phyloP scores from a whole-genome alignment of 352 stramenopile species.

The Globisporangium radiosum region DNA sequence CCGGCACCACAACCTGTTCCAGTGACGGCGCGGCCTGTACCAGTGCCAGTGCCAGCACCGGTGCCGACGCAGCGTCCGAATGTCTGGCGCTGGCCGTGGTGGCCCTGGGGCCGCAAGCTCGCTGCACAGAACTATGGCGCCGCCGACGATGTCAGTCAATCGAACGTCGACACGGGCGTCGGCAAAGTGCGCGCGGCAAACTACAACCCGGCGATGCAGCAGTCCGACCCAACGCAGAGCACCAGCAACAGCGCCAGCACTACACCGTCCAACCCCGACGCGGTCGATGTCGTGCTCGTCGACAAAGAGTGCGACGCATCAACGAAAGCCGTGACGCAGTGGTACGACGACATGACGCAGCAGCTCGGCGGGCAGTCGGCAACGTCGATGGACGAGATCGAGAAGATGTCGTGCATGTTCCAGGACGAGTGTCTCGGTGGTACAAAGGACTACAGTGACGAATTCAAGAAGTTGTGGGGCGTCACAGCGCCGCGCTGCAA shows the following conservation, averaged over 20 bases:
- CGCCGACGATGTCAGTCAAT: not conserved
- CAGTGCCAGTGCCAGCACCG: not conserved
- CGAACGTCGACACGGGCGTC: not conserved
- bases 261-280: conserved; percentile 1
- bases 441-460: conserved; percentile 26
- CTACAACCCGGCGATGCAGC: conserved; percentile 1
- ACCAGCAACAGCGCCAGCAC: not conserved
- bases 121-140: not conserved
- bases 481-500: conserved; percentile 28
- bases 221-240: conserved; percentile 3
- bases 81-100: conserved; percentile 7
- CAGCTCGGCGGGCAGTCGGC: conserved; percentile 21
- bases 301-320: conserved; percentile 14
- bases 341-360: conserved; percentile 30
- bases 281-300: conserved; percentile 25
- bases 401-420: conserved; percentile 42
- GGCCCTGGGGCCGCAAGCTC: conserved; percentile 8
- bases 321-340: conserved; percentile 23
- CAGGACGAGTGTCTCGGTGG: conserved; percentile 32
- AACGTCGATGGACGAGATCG: conserved; percentile 16
- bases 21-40: not conserved
- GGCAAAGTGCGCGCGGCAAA: conserved; percentile 2
- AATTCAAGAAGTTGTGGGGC: conserved; percentile 25
- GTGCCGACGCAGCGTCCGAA: not conserved
- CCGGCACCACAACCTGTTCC: no score